phyloP scores from a whole-genome alignment of 495 filamentous ascomycete genomes.

The Annulohypoxylon bovei region DNA sequence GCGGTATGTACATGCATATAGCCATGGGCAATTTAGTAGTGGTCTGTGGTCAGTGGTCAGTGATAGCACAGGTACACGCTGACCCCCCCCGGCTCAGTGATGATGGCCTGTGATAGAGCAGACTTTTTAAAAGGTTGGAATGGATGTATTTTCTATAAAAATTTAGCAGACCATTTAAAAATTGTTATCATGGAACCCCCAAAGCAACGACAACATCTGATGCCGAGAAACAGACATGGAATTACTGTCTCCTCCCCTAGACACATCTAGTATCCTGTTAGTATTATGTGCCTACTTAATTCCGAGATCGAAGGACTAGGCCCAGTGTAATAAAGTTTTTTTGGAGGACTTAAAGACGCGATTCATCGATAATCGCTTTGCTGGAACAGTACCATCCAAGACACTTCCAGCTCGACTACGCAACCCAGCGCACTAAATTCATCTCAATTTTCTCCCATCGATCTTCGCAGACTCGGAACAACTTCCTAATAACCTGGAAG shows the following conservation, averaged over 20 bases:
- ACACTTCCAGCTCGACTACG: neutral
- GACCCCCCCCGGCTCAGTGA: neutral
- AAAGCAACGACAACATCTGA: constrained; percentile 8
- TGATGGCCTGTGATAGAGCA: neutral
- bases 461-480: neutral
- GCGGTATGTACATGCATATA: constrained; percentile 16
- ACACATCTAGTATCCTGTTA: neutral
- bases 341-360: neutral
- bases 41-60: neutral
- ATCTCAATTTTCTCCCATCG: neutral
- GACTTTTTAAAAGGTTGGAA: neutral
- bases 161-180: constrained; percentile 5
- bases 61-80: neutral
- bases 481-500: neutral
- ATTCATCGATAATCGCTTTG: neutral
- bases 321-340: constrained; percentile 22
- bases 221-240: constrained; percentile 16
- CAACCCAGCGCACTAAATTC: neutral
- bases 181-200: neutral
- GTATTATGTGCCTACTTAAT: constrained; percentile 18
- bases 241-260: neutral
- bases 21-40: neutral
- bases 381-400: neutral
- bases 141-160: neutral
- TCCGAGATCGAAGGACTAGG: constrained; percentile 11